These are phyloP conservation scores for Triticum urartu DNA, from an alignment of 176 grass and related monocot genomes.

Conservation along the genomic window DNA sequence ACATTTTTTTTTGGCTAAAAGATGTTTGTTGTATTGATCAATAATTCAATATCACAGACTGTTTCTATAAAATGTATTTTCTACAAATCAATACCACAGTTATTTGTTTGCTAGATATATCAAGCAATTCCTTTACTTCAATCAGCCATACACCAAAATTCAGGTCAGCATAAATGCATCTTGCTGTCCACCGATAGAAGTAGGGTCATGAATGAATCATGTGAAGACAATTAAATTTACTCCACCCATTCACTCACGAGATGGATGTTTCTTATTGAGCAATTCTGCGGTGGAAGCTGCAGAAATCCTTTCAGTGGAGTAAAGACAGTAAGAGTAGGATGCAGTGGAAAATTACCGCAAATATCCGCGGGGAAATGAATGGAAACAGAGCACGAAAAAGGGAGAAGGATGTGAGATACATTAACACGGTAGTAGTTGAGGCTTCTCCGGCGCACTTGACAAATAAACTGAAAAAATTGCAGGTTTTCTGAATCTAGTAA, in stretches of 20 bases:
- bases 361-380: not conserved
- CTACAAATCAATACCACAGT: not conserved
- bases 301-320: not conserved
- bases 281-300: not conserved
- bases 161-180: not conserved
- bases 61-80: not conserved
- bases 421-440: not conserved
- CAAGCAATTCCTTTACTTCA: not conserved
- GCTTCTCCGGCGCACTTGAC: not conserved
- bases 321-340: not conserved
- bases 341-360: not conserved
- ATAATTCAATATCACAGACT: not conserved
- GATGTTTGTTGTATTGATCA: not conserved
- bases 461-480: not conserved
- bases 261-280: not conserved
- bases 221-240: not conserved
- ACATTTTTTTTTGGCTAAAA: not conserved
- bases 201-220: not conserved
- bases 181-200: not conserved
- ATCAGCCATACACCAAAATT: no score
- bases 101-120: not conserved
- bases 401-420: no score
- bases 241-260: not conserved
- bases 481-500: not conserved
- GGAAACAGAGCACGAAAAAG: no score